A percentile compares a stretch with the other conserved stretches of the same genome.
These are phyloP conservation scores for Ophiostoma himal-ulmi DNA, from an alignment of 2,329 filamentous ascomycete species.

Conservation along the genomic window DNA sequence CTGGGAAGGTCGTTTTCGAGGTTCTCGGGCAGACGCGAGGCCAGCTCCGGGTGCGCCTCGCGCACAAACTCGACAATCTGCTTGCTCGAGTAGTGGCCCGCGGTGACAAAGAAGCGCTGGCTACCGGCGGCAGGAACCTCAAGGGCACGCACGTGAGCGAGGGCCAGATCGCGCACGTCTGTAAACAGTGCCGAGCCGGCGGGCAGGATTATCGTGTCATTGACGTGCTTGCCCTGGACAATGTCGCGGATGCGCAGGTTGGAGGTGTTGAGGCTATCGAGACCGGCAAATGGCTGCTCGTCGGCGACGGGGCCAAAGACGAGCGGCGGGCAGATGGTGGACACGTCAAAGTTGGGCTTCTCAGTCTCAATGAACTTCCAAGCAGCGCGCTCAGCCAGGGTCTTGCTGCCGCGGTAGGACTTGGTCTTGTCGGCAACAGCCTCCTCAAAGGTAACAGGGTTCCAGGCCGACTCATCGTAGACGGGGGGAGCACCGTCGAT, in stretches of 20 bases:
- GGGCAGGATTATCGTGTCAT: neutral
- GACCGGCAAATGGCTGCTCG: constrained; percentile 3
- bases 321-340: constrained; percentile 25
- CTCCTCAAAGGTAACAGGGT: constrained; percentile 43
- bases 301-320: constrained; percentile 21
- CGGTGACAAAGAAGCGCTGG: constrained; percentile 46
- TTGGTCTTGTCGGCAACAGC: constrained; percentile 32
- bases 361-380: constrained; percentile 44
- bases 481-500: constrained; percentile 25
- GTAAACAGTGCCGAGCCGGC: constrained; percentile 8
- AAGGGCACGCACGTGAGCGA: constrained; percentile 12
- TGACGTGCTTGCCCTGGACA: constrained; percentile 2
- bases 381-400: constrained; percentile 46
- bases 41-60: neutral
- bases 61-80: neutral
- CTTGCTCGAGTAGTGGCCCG: constrained; percentile 31
- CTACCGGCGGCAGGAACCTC: constrained; percentile 39
- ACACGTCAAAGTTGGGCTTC: constrained; percentile 45
- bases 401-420: constrained; percentile 52
- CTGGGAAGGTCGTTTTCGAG: neutral
- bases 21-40: neutral
- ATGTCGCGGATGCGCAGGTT: constrained; percentile 13
- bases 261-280: constrained; percentile 14
- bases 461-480: constrained; percentile 48
- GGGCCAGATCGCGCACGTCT: constrained; percentile 13